phyloP scores from a whole-genome alignment of 2,329 filamentous ascomycete species.

The Aspergillus fijiensis region DNA sequence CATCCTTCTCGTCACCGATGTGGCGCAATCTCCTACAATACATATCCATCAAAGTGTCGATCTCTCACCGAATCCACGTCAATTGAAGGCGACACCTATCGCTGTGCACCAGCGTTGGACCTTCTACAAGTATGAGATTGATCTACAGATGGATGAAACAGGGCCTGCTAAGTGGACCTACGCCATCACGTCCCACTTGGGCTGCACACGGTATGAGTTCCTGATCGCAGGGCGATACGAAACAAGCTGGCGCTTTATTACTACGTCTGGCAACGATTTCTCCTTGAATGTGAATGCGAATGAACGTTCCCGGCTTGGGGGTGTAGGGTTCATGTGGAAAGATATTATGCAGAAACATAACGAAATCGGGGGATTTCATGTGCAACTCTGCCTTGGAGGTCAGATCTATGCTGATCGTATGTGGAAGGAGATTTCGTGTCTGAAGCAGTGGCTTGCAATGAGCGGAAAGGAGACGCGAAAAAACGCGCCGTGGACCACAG shows the following conservation, averaged over 20 bases:
- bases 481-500: conserved; percentile 86
- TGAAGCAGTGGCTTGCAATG: conserved; percentile 94
- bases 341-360: conserved; percentile 96
- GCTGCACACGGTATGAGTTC: conserved; percentile 98
- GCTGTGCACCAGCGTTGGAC: conserved; percentile 89
- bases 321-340: conserved; percentile 97
- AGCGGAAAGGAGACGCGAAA: conserved; percentile 91
- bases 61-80: conserved; percentile 86
- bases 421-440: conserved; percentile 90
- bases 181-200: conserved; percentile 92
- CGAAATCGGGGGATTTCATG: conserved; percentile 93
- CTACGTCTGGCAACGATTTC: conserved; percentile 96
- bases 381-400: conserved; percentile 85
- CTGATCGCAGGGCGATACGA: conserved; percentile 87
- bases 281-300: conserved; percentile 81
- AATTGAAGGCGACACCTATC: conserved; percentile 78
- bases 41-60: conserved; percentile 90
- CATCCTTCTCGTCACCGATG: conserved; percentile 88
- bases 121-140: conserved; percentile 92
- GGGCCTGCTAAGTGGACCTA: conserved; percentile 89
- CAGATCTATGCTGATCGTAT: conserved; percentile 94
- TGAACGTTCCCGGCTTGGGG: conserved; percentile 81
- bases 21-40: conserved; percentile 88
- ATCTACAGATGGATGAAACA: conserved; percentile 81
- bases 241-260: conserved; percentile 91